These are phyloP conservation scores for Venturia asperata DNA, from an alignment of 2,329 filamentous ascomycete species.

Conservation along the genomic window DNA sequence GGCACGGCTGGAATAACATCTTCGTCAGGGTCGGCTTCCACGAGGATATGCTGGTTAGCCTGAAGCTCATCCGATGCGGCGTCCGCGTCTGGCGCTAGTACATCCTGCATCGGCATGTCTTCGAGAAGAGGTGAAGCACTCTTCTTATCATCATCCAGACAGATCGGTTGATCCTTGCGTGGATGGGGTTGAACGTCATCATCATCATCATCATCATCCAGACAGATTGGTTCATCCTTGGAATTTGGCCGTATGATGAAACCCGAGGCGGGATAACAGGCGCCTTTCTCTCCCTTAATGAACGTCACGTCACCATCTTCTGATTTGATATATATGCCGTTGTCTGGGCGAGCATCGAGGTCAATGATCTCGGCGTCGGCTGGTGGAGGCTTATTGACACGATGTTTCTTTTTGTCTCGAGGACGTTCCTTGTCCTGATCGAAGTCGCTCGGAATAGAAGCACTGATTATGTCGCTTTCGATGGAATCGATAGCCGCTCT, in stretches of 20 bases:
- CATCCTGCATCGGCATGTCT: background rate
- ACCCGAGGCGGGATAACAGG: background rate
- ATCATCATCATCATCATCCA: conserved; percentile 14
- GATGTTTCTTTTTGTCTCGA: background rate
- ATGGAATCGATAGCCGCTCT: background rate
- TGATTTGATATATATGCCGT: background rate
- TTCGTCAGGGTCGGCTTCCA: background rate
- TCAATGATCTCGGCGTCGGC: background rate
- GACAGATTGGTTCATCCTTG: background rate
- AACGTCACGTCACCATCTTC: background rate
- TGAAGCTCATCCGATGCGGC: background rate
- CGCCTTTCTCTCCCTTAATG: conserved; percentile 3
- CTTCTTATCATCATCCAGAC: background rate
- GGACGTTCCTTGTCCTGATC: background rate
- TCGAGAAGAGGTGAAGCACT: background rate
- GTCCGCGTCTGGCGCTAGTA: background rate
- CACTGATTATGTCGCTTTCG: background rate
- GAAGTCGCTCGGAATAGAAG: background rate
- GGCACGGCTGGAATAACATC: background rate
- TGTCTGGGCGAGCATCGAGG: background rate
- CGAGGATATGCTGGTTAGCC: background rate
- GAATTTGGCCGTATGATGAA: conserved; percentile 4
- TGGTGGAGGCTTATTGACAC: background rate
- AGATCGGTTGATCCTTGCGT: no score
- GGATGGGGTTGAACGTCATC: conserved; percentile 6